Percentiles rank a stretch among this genome's conserved stretches.
These are phyloP conservation scores for Aspergillus sp. DNA, from an alignment of 2,329 filamentous ascomycete genomes.

Conservation along the genomic window DNA sequence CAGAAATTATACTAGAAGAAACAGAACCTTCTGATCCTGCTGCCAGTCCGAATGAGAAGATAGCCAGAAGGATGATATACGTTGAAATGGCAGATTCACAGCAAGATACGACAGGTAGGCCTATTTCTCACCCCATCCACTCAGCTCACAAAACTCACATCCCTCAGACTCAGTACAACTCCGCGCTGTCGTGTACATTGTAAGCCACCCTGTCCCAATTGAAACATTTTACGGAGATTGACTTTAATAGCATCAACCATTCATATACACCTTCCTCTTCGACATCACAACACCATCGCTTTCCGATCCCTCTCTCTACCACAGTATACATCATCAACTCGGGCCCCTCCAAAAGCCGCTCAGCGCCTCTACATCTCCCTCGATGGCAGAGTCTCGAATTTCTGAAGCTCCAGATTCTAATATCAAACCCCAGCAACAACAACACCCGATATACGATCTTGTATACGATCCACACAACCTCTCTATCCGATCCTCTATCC, in stretches of 20 bases:
- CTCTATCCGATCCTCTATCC: slow-evolving; percentile 61
- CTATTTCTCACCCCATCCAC: not conserved
- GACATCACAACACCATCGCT: slow-evolving; percentile 44
- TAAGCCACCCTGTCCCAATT: slow-evolving; percentile 13
- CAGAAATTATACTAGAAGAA: slow-evolving; percentile 33
- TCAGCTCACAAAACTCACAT: not conserved
- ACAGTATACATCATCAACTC: slow-evolving; percentile 50
- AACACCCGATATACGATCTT: slow-evolving; percentile 57
- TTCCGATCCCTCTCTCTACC: slow-evolving; percentile 45
- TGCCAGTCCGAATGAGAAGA: slow-evolving; percentile 28
- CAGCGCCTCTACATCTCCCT: slow-evolving; percentile 46
- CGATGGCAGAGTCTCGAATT: slow-evolving; percentile 41
- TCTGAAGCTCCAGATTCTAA: slow-evolving; percentile 28
- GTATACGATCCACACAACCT: slow-evolving; percentile 60
- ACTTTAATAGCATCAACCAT: slow-evolving; percentile 44
- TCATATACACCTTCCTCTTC: slow-evolving; percentile 53
- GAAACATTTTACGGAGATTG: slow-evolving; percentile 7
- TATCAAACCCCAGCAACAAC: slow-evolving; percentile 34
- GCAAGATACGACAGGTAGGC: slow-evolving; percentile 18
- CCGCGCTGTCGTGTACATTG: slow-evolving; percentile 45
- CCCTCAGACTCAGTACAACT: slow-evolving; percentile 24
- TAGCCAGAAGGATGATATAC: slow-evolving; percentile 37
- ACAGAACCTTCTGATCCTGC: slow-evolving; percentile 20
- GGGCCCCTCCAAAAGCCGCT: slow-evolving; percentile 50
- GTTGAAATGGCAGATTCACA: slow-evolving; percentile 27